These are phyloP conservation scores for Coemansia furcata DNA, from an alignment of 192 early-diverging fungal genomes.

Conservation along the genomic window DNA sequence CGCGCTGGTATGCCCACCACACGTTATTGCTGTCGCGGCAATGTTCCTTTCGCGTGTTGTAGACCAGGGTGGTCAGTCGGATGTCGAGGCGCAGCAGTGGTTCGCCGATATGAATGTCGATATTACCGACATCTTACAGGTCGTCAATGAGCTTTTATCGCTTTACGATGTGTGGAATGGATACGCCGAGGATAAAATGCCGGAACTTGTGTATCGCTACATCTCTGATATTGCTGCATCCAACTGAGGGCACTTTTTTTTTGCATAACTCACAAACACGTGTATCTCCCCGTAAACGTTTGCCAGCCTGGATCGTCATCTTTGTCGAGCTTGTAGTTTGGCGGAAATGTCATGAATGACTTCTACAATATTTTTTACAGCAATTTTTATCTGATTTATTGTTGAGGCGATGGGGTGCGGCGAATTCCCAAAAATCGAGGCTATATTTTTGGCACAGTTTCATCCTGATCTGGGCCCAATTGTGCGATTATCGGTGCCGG, in stretches of 20 bases:
- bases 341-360: not conserved
- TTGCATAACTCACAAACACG: not conserved
- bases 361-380: not conserved
- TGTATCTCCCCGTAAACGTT: slow-evolving; percentile 8
- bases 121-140: slow-evolving; percentile 68
- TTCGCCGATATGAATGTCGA: slow-evolving; percentile 81
- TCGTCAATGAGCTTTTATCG: slow-evolving; percentile 73
- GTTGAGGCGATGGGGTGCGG: not conserved
- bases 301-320: not conserved
- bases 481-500: slow-evolving; percentile 39
- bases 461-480: slow-evolving; percentile 43
- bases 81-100: slow-evolving; percentile 69
- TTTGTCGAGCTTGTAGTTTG: not conserved
- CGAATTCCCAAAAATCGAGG: slow-evolving; percentile 41
- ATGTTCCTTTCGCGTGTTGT: slow-evolving; percentile 61
- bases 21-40: slow-evolving; percentile 81
- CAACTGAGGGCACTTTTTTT: not conserved
- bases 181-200: slow-evolving; percentile 60
- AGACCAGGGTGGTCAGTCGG: slow-evolving; percentile 40
- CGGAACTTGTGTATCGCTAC: slow-evolving; percentile 30
- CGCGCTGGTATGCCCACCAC: slow-evolving; percentile 81
- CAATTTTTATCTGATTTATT: not conserved
- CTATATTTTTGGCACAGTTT: slow-evolving; percentile 44
- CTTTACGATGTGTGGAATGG: slow-evolving; percentile 69
- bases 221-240: slow-evolving; percentile 44